Base-by-base conservation (phyloP, 176 grass and related monocot genomes). In the Ensete ventricosum region DNA sequence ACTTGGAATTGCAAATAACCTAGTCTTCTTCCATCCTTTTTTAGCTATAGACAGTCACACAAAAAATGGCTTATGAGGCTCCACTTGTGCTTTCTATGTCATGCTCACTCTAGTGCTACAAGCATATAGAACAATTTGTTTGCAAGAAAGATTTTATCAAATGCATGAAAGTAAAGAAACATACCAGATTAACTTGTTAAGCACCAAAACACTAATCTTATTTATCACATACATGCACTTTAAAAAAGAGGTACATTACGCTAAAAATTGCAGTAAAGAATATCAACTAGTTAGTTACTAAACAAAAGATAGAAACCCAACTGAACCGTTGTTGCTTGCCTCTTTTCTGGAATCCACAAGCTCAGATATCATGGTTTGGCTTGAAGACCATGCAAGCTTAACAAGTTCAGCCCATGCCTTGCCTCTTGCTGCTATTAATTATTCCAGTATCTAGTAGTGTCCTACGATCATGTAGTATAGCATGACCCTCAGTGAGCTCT, bases 381-480 rank as follows among this genome's bases (percentile, higher is more conserved):
- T 93, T 50, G 85, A 91, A 73, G 87, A 83, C 73, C 79, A 83
- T 19, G 88, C 77, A 76, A 97, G 71, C 69, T 72, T 50, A 73
- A 97, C 62, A 76, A 97, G 85, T n/a, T 93, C 83, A 71, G 76
- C 66, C 90, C 94, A 97, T 43, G 94, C 88, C 82, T 90, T 89
- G 29, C 90, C 94, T 83, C 77, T 87, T 20, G 80, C 88, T 21
- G 90, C 85, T 85, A 97, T 93, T 23, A 23, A 23, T 23, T 80
- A 97, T 90, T 55, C 93, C 90, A 6, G 93, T 97, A 83, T 97
- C 93, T 79, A 97, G 88, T 60, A 97, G 52, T 82, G 87, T 72
- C 77, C 81, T 93, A 20, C 94, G 88, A 78, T 93, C 94, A 59
- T 86, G 78, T 51, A 83, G 80, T 71, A 93, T 83, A 14, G 94